phyloP scores from a whole-genome alignment of 306 rosid genomes.

The Glycine tomentella region DNA sequence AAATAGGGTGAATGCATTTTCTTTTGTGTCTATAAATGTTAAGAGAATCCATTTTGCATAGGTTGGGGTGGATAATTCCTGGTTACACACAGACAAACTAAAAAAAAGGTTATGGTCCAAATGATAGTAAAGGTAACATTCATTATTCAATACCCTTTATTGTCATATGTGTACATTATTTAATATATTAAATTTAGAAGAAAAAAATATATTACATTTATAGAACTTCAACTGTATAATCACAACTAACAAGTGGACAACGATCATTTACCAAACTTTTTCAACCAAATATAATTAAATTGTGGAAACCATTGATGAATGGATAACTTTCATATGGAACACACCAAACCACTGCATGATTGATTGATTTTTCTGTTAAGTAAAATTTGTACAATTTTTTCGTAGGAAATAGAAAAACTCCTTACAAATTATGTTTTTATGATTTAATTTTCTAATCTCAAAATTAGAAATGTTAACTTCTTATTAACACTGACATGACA shows the following conservation, averaged over 20 bases:
- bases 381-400: neutral
- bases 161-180: neutral
- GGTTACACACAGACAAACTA: no score
- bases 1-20: no score
- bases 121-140: no score
- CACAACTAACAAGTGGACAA: neutral
- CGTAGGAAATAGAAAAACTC: neutral
- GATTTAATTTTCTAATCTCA: neutral
- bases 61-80: no score
- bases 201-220: neutral
- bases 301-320: neutral
- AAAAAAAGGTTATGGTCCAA: no score
- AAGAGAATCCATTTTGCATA: no score
- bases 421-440: neutral
- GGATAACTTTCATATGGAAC: no score
- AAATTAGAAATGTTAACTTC: no score
- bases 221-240: neutral
- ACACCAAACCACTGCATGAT: neutral
- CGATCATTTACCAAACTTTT: neutral
- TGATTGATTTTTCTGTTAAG: neutral
- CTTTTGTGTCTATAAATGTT: no score
- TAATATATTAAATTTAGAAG: neutral
- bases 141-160: neutral
- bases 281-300: neutral
- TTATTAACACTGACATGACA: no score